These are phyloP conservation scores for Tulasnella sp. DNA, from an alignment of 768 basidiomycete genomes.

Conservation along the genomic window DNA sequence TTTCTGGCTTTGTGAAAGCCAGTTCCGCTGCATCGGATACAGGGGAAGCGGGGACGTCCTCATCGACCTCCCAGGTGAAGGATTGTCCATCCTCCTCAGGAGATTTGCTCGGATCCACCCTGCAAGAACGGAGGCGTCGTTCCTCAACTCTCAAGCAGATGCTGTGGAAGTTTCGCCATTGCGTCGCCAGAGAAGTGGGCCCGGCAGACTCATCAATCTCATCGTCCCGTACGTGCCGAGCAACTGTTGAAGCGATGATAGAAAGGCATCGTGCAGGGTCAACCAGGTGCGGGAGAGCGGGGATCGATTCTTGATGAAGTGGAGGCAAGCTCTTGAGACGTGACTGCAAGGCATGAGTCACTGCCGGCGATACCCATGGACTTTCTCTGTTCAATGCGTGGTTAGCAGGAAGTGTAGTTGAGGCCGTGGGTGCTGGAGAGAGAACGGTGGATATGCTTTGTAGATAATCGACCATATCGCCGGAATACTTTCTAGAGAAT, in stretches of 20 bases:
- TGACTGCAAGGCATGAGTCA: neutral
- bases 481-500: neutral
- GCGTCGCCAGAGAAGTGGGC: neutral
- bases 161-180: neutral
- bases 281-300: slow-evolving; percentile 69
- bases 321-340: slow-evolving; percentile 49
- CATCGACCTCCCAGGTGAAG: neutral
- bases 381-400: neutral
- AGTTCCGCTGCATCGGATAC: neutral
- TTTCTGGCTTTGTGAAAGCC: neutral
- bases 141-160: neutral
- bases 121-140: neutral
- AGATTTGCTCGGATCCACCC: neutral
- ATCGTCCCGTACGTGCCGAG: slow-evolving; percentile 55
- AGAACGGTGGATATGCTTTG: slow-evolving; percentile 39
- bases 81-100: neutral
- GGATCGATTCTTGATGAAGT: slow-evolving; percentile 70
- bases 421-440: slow-evolving; percentile 15
- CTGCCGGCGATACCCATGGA: slow-evolving; percentile 8
- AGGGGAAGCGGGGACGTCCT: neutral
- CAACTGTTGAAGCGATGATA: slow-evolving; percentile 72
- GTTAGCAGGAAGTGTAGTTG: neutral
- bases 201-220: neutral
- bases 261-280: slow-evolving; percentile 82
- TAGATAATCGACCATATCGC: slow-evolving; percentile 71